Percentiles rank a stretch among this genome's conserved stretches.
Evolutionary conservation across 345 rosid genomes (phyloP).

Genomic region (Salix udensis): DNA sequence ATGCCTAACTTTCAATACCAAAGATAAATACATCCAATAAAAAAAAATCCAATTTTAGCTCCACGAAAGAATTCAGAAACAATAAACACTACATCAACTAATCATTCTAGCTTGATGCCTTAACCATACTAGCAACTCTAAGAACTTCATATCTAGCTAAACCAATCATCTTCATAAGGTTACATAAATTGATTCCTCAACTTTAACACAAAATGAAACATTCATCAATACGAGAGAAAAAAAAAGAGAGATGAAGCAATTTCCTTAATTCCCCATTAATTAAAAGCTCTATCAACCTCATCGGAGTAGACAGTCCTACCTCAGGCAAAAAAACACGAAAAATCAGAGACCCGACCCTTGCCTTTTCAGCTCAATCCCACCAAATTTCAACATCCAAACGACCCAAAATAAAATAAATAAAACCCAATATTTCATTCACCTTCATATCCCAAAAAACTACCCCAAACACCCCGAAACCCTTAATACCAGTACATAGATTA

Average conservation of each 20-base stretch:
- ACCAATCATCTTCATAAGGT: neutral
- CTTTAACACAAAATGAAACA: neutral
- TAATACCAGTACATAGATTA: neutral
- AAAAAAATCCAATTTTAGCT: neutral
- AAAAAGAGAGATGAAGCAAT: neutral
- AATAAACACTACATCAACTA: neutral
- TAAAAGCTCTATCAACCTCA: neutral
- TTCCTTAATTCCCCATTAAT: neutral
- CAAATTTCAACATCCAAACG: neutral
- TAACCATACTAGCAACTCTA: neutral
- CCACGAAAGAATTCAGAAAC: neutral
- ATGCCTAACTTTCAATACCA: neutral
- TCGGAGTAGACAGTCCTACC: neutral
- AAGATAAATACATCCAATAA: neutral
- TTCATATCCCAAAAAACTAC: neutral
- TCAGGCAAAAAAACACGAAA: neutral
- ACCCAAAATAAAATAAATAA: neutral
- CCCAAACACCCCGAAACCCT: neutral
- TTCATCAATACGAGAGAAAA: neutral
- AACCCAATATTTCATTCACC: neutral
- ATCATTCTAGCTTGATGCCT: neutral
- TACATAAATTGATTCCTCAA: neutral
- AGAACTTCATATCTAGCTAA: neutral
- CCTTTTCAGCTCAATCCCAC: neutral
- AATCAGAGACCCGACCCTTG: neutral